Conservation (phyloP, 306 rosid genomes). For the apple (Malus domestica) region DNA sequence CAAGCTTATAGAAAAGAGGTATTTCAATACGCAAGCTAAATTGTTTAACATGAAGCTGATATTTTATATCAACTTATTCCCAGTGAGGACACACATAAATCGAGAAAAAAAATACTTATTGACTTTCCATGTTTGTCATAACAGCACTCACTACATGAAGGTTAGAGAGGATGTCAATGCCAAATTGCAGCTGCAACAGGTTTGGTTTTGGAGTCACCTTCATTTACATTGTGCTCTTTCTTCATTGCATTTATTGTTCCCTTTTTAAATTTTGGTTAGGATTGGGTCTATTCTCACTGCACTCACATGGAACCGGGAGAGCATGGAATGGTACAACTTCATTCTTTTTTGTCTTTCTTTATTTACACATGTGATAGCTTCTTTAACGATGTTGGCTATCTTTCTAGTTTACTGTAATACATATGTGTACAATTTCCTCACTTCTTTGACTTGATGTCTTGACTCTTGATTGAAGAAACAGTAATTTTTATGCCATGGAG, state of each 20-base stretch:
- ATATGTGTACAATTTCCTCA: neutral
- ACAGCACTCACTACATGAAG: slow-evolving; percentile 54
- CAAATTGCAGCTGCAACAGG: slow-evolving; percentile 64
- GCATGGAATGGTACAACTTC: slow-evolving; percentile 36
- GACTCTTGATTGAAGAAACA: neutral
- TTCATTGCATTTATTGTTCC: slow-evolving; percentile 2
- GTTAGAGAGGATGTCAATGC: slow-evolving; percentile 38
- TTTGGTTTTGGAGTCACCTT: slow-evolving; percentile 24
- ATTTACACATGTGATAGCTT: neutral
- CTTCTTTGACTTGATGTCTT: neutral
- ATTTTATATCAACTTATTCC: neutral
- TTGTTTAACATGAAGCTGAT: slow-evolving; percentile 5
- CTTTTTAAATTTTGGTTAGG: slow-evolving; percentile 41
- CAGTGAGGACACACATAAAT: neutral
- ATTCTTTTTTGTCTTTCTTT: neutral
- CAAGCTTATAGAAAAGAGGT: slow-evolving; percentile 68
- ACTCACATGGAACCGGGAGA: slow-evolving; percentile 30
- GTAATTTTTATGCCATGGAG: neutral
- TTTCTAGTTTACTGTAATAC: neutral
- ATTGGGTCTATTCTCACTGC: slow-evolving; percentile 38
- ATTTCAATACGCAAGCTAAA: slow-evolving; percentile 12
- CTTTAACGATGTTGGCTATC: neutral
- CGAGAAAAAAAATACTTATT: neutral
- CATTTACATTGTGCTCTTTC: neutral
- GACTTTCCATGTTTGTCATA: slow-evolving; percentile 24